phyloP scores from a whole-genome alignment of 2,329 filamentous ascomycete genomes.

The Colletotrichum theobromicola region DNA sequence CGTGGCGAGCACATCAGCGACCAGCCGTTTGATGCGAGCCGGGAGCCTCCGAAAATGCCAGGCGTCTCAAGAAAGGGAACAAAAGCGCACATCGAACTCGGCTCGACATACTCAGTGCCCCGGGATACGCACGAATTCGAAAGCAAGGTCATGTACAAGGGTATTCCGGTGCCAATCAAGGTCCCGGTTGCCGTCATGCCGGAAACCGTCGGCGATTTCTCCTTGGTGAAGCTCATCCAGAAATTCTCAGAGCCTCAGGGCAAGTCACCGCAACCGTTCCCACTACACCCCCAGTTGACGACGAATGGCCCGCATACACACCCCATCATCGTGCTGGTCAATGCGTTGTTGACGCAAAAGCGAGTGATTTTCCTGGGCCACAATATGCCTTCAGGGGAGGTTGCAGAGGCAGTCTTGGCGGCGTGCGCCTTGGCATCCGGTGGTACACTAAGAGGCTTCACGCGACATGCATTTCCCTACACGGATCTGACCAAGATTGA shows the following conservation, averaged over 20 bases:
- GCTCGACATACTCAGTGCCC: constrained; percentile 75
- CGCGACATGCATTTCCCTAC: constrained; percentile 95
- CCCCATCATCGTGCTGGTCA: constrained; percentile 92
- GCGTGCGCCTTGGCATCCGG: constrained; percentile 93
- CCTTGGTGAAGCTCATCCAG: constrained; percentile 94
- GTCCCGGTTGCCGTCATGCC: constrained; percentile 92
- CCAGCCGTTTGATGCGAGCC: constrained; percentile 50
- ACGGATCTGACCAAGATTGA: constrained; percentile 98
- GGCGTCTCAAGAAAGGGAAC: constrained; percentile 66
- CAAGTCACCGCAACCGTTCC: constrained; percentile 84
- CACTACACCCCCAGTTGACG: constrained; percentile 88
- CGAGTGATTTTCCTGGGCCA: constrained; percentile 95
- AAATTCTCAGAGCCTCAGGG: constrained; percentile 86
- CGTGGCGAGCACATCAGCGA: constrained; percentile 47
- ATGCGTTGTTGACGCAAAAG: constrained; percentile 95
- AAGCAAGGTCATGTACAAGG: constrained; percentile 93
- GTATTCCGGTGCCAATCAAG: constrained; percentile 95
- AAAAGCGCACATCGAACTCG: constrained; percentile 62
- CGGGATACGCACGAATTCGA: constrained; percentile 98
- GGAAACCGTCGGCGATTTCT: constrained; percentile 97
- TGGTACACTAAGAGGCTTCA: constrained; percentile 91
- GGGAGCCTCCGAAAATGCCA: constrained; percentile 50
- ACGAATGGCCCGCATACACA: constrained; percentile 90
- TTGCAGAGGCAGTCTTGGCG: constrained; percentile 97
- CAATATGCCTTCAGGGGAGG: constrained; percentile 92